Evolutionary conservation across 2,329 filamentous ascomycete genomes (phyloP), one percentile per base, ranked within the genome.

Genomic region (Stemphylium vesicarium): DNA sequence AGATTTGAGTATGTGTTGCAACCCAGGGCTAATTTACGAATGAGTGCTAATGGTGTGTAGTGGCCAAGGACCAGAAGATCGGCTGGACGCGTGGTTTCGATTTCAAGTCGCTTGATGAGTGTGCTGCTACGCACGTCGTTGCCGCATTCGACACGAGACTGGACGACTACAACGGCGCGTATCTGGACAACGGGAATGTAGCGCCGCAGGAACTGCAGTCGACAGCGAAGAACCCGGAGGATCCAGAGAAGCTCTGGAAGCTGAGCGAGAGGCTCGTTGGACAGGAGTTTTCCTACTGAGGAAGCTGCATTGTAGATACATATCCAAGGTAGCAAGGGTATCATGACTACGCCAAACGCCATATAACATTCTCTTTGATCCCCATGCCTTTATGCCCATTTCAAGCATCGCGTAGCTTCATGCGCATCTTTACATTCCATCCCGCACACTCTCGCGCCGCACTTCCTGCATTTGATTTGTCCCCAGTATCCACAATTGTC

Each of bases 401-500:
- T 75, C 63, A 75, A 60, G 51, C 73, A 77, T 20, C 91, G 82
- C 64, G 89, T 89, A 73, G 90, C 88, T 49, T 86, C 83, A 73
- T 94, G 90, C 58, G 83, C 80, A 68, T 86, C 85, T 65, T 92
- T 81, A 67, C 90, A 93, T 55, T 90, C 87, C 62, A 93, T 74
- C 35, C 89, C 89, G 72, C 90, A 94, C n/a, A 91, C 86, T 65
- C 88, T 82, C 40, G 84, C 84, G n/a, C 89, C 89, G 75, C 90
- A 94, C 78, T 89, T 91, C 73, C 88, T 83, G 77, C 90, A 94
- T 74, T 83, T 84, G 40, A 91, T 87, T 36, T 87, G 80, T 2
- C 90, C 90, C 90, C 90, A 93, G 75, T 92, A 93, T 12, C 90
- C 90, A 70, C 90, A 94, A 29, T 92, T 85, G 70, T 88, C 88